Evolutionary conservation across 2,329 filamentous ascomycete species (phyloP).

Genomic region (Nectriaceae sp.): DNA sequence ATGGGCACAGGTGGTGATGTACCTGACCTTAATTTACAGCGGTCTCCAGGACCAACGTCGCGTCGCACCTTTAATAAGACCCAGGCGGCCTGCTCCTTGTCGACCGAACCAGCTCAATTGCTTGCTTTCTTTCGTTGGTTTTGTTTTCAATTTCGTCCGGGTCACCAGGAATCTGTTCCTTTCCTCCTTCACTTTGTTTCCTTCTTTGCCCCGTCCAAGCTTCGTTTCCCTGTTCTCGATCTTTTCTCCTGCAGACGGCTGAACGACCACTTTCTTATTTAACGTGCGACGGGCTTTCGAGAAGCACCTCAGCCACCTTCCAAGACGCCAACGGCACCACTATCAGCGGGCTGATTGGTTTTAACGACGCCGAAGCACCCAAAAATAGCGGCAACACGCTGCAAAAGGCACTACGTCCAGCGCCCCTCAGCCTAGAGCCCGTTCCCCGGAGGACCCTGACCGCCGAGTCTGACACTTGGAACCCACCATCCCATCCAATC

Average conservation of each 20-base stretch:
- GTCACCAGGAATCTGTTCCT: constrained; percentile 1
- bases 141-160: background rate
- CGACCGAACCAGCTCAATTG: background rate
- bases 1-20: constrained; percentile 12
- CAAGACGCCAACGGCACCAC: background rate
- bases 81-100: background rate
- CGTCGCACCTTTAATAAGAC: constrained; percentile 15
- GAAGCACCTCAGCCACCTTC: constrained; percentile 14
- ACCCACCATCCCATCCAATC: constrained; percentile 1
- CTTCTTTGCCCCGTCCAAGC: constrained; percentile 1
- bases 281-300: background rate
- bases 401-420: background rate
- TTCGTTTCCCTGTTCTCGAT: background rate
- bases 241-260: background rate
- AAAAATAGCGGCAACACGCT: constrained; percentile 22
- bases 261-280: background rate
- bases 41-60: constrained; percentile 16
- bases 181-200: constrained; percentile 1
- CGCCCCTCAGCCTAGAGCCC: background rate
- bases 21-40: constrained; percentile 28
- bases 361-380: constrained; percentile 10
- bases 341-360: constrained; percentile 18
- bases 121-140: background rate
- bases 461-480: no score
- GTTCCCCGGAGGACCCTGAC: background rate